Conservation (phyloP, 306 rosid species). For the Acmispon strigosus region DNA sequence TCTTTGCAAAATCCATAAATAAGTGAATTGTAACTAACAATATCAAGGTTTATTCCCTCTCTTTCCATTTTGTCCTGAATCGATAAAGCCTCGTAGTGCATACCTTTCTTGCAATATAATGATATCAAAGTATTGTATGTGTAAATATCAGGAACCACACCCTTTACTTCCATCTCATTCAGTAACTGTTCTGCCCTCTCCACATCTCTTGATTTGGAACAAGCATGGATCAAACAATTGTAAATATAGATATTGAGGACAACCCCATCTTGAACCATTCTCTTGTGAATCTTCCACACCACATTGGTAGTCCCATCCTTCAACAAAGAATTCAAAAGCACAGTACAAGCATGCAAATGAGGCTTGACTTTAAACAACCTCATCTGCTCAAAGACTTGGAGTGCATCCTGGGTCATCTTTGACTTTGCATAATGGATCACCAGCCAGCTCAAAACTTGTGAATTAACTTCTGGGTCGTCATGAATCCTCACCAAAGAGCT, state of each 20-base stretch:
- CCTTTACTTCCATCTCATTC: slow-evolving; percentile 64
- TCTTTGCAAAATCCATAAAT: slow-evolving; percentile 74
- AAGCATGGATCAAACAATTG: slow-evolving; percentile 80
- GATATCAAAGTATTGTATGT: slow-evolving; percentile 85
- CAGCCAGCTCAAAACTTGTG: slow-evolving; percentile 89
- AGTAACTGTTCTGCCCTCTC: slow-evolving; percentile 59
- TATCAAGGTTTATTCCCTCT: slow-evolving; percentile 64
- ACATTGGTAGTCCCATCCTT: slow-evolving; percentile 49
- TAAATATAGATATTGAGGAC: slow-evolving; percentile 58
- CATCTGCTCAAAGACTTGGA: slow-evolving; percentile 78
- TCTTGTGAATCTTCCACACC: slow-evolving; percentile 75
- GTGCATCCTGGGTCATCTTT: slow-evolving; percentile 64
- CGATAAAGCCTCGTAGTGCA: slow-evolving; percentile 80
- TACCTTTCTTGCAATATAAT: slow-evolving; percentile 54
- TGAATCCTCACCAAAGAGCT: slow-evolving; percentile 39
- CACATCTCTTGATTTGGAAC: slow-evolving; percentile 66
- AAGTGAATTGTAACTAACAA: slow-evolving; percentile 74
- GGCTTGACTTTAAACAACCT: slow-evolving; percentile 46
- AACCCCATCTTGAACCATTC: slow-evolving; percentile 48
- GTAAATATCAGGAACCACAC: slow-evolving; percentile 63
- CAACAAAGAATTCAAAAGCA: slow-evolving; percentile 64
- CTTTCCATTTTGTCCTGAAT: slow-evolving; percentile 75
- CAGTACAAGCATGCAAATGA: slow-evolving; percentile 79
- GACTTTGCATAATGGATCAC: slow-evolving; percentile 52
- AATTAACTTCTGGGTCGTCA: slow-evolving; percentile 51